Evolutionary conservation across 1,284 basidiomycete species (phyloP), one percentile per base, ranked within the genome.

Genomic region (Phellinidium pouzarii): DNA sequence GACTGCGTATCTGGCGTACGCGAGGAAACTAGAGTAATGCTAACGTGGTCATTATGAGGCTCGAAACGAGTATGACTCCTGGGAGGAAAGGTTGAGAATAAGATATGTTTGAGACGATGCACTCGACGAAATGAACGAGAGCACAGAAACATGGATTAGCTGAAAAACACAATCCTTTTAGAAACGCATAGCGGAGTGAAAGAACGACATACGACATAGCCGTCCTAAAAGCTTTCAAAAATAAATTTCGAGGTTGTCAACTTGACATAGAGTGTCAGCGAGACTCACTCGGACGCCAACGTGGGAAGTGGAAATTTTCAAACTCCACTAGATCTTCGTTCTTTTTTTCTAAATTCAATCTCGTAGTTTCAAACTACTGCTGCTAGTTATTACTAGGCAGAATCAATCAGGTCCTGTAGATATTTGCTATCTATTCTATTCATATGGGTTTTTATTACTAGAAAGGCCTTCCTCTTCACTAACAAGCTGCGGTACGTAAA

Each of bases 91-190:
- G 19, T 19, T 19, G 11, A 12, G 14, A 6, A 17, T 12, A 29
- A 19, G 17, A 37, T n/a, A 11, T n/a, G 3, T 5, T 40, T 25
- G 14, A 36, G 22, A 42, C 27, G 26, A 37, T 50, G 52, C 55
- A 43, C 51, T 60, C 54, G 44, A 37, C 48, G 44, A 48, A 58
- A 40, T 53, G 49, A 48, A 48, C 53, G 52, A 54, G 57, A 59
- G 59, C 61, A 57, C 56, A 59, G 58, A 56, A 60, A 59, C 61
- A 63, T 63, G 60, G 59, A 59, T 63, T 53, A 61, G 50, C 61
- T 62, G 47, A 40, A 40, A 7, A 40, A 36, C n/a, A 22, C 8
- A 19, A 44, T n/a, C n/a, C 31, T 31, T 22, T 20, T 19, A n/a
- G 17, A 17, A 17, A n/a, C 5, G 19, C 8, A 20, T 42, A 19